A percentile compares a stretch with the other conserved stretches of the same genome.
phyloP scores from a whole-genome alignment of 139 green algal species.

The Pseudopediastrum boryanum region DNA sequence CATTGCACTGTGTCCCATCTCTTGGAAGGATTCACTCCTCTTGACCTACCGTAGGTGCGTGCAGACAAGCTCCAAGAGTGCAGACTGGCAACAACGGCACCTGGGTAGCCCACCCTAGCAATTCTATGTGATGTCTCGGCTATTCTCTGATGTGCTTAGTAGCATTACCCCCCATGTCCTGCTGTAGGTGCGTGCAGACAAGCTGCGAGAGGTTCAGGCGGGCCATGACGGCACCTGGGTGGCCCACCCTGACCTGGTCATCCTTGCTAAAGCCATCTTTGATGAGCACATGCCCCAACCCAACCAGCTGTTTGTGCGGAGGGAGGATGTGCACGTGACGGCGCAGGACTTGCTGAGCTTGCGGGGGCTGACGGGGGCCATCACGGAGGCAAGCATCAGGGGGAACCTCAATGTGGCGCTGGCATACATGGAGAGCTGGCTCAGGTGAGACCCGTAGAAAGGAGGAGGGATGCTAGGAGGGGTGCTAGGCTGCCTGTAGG shows the following conservation, averaged over 20 bases:
- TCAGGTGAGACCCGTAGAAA: slow-evolving; percentile 45
- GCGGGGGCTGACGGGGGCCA: slow-evolving; percentile 47
- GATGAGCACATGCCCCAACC: slow-evolving; percentile 76
- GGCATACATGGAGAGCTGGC: slow-evolving; percentile 88
- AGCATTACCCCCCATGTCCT: neutral
- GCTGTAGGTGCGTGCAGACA: slow-evolving; percentile 77
- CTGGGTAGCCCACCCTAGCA: neutral
- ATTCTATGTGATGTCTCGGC: too few relatives aligned
- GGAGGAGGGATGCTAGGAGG: too few relatives aligned
- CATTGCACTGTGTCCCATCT: too few relatives aligned
- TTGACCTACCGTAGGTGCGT: slow-evolving; percentile 52
- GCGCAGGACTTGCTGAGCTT: slow-evolving; percentile 66
- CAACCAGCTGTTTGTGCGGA: slow-evolving; percentile 75
- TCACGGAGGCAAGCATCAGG: slow-evolving; percentile 70
- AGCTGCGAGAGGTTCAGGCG: slow-evolving; percentile 85
- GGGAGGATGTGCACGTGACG: slow-evolving; percentile 69
- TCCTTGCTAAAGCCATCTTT: slow-evolving; percentile 71
- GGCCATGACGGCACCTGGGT: slow-evolving; percentile 91
- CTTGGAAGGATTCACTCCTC: too few relatives aligned
- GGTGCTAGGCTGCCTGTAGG: too few relatives aligned
- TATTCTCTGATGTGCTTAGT: neutral
- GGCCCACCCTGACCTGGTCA: slow-evolving; percentile 80
- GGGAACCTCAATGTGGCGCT: slow-evolving; percentile 76
- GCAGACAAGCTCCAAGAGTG: slow-evolving; percentile 90
- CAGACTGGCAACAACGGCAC: too few relatives aligned